Conservation (phyloP, 108 stramenopile species). For the Licmophora abbreviata region DNA sequence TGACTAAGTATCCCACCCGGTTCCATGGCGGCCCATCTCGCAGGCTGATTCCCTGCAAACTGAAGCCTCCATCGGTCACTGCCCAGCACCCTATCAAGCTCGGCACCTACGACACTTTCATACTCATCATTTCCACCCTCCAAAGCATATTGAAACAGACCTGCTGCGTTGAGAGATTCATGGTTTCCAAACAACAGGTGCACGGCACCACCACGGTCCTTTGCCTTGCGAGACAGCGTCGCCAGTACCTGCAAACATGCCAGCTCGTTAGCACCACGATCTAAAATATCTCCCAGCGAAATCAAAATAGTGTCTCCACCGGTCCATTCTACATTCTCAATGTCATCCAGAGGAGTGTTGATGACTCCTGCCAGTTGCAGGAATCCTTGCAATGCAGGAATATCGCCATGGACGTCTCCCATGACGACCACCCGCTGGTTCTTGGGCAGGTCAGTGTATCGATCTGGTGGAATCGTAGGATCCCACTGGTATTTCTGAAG, state of each 20-base stretch:
- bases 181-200: constrained; percentile 65
- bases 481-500: too few species aligned
- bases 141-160: constrained; percentile 65
- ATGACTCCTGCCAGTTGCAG: constrained; percentile 15
- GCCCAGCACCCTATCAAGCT: constrained; percentile 7
- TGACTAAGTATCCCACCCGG: constrained; percentile 50
- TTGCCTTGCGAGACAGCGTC: constrained; percentile 44
- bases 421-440: constrained; percentile 51
- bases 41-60: constrained; percentile 66
- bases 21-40: constrained; percentile 61
- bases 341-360: constrained; percentile 4
- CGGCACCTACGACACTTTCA: constrained; percentile 17
- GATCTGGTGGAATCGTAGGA: not conserved
- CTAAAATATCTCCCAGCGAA: constrained; percentile 72
- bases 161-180: constrained; percentile 61
- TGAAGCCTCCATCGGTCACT: constrained; percentile 48
- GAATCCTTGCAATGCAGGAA: constrained; percentile 34
- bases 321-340: constrained; percentile 25
- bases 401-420: constrained; percentile 75
- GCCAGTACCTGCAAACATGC: constrained; percentile 46
- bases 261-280: constrained; percentile 63
- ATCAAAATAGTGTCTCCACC: constrained; percentile 53
- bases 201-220: constrained; percentile 34
- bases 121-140: constrained; percentile 47
- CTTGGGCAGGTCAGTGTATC: constrained; percentile 9